Base-by-base conservation (phyloP, 2,329 filamentous ascomycete species). In the Ophiostoma ulmi region DNA sequence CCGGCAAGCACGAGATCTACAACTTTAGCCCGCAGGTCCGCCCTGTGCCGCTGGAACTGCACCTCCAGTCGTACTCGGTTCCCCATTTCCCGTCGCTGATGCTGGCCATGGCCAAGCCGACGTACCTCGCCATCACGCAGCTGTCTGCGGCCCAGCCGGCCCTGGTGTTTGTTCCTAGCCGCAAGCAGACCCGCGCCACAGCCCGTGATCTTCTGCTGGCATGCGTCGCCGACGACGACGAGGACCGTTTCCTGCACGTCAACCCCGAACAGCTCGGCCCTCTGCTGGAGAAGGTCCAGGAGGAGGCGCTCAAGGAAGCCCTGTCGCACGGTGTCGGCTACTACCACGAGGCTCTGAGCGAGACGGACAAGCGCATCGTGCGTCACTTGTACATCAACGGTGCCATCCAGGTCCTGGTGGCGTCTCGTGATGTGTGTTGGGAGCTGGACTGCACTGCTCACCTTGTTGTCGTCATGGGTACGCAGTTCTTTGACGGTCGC, bases 41-140 rank as follows among this genome's bases (percentile, higher is more conserved):
- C 71, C 91, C 93, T 1, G 88, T 97, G 22, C 94, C 94, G 31
- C 83, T 99, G 41, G 94, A 98, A 79, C 87, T 99, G 71, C 93
- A 97, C 78, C 91, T 99, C 67, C 95, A 99, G 80, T 94, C 94
- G 0, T 99, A 95, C 81, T 92, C 90, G 38, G 97, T 97, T 72
- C 93, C 96, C 66, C 96, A 99, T 78, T 97, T 97, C 82, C 96
- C 95, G 4, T 98, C 95, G 13, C 86, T 99, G 58, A 99, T 99
- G 95, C 87, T 99, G 75, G 94, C 95, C 17, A 99, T 99, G 95
- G 93, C 94, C 20, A 94, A 96, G 79, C 96, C 96, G 26, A 90
- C 93, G 1, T 98, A 97, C 79, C 84, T 92, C 72, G 91, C 94
- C 2, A 92, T 99, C 75, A 87, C 93, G 2, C 93, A 97, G 76